These are phyloP conservation scores for Cryptococcus sp. DNA, from an alignment of 1,284 basidiomycete genomes.

Conservation along the genomic window DNA sequence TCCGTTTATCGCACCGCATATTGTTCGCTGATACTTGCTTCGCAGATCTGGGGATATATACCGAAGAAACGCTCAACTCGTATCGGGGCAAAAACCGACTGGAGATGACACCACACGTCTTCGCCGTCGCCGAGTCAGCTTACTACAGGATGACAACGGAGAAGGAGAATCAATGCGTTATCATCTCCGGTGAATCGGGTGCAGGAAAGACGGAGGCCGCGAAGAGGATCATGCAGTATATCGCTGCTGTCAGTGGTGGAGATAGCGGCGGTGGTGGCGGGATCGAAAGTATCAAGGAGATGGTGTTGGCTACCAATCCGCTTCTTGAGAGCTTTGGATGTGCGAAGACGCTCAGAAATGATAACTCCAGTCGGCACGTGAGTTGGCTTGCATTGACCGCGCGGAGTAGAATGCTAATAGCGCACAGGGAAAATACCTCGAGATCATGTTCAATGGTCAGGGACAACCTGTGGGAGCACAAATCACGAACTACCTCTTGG, in stretches of 20 bases:
- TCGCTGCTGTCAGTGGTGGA: slow-evolving; percentile 85
- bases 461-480: slow-evolving; percentile 96
- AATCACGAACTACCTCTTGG: slow-evolving; percentile 97
- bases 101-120: slow-evolving; percentile 97
- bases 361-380: slow-evolving; percentile 97
- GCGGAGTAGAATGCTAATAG: slow-evolving; percentile 1
- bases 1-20: background rate
- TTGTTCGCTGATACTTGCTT: background rate
- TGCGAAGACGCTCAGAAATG: slow-evolving; percentile 97
- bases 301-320: slow-evolving; percentile 99
- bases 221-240: slow-evolving; percentile 99
- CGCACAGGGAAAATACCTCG: slow-evolving; percentile 90
- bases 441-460: slow-evolving; percentile 95
- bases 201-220: slow-evolving; percentile 97
- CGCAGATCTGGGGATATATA: slow-evolving; percentile 94
- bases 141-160: slow-evolving; percentile 99
- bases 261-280: slow-evolving; percentile 58
- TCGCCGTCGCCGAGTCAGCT: slow-evolving; percentile 91
- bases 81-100: slow-evolving; percentile 98
- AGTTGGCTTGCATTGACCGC: slow-evolving; percentile 45
- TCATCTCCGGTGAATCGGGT: slow-evolving; percentile 98
- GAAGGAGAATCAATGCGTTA: slow-evolving; percentile 99
- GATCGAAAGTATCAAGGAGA: slow-evolving; percentile 98
- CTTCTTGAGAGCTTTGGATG: slow-evolving; percentile 97
- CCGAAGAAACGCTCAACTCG: slow-evolving; percentile 76